Base-by-base conservation (phyloP, 345 rosid genomes). In the Boechera stricta region DNA sequence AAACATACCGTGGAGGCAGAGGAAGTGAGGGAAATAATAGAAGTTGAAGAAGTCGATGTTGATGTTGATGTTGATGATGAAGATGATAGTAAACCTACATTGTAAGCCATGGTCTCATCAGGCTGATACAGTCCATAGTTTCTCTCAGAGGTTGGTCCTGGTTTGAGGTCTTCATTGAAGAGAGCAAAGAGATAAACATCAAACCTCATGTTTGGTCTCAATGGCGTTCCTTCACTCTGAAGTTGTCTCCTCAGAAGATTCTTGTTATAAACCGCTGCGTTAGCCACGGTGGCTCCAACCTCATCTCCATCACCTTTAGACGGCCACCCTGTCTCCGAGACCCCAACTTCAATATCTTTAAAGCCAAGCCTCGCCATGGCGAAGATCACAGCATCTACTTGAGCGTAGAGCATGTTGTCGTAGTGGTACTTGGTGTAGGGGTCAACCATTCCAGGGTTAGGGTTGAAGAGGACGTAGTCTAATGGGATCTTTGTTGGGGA, bases 321-420 rank as follows among this genome's bases (percentile, higher is more conserved):
- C 0, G 99, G 99, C 99, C 99, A 95, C 0, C 99, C 99, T 0
- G 99, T 95, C 71, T 95, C 99, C 1, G 98, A 85, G 36, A 95
- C 94, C 31, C 86, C 76, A 10, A 92, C 96, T 69, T 91, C 99
- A 38, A 95, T 85, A 10, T 86, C 87, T 6, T 36, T 65, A 52
- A 76, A 91, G 3, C 98, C 99, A 81, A 95, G 68, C 48, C 81
- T 85, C 1, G 82, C 85, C 74, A 90, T 90, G 45, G 99, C 99
- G 44, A 86, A 89, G 15, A 84, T 65, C 13, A 85, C 87, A 0
- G 99, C 99, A 44, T 95, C 99, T 12, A 87, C 98, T 79, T 91
- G 97, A 9, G 99, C 99, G 56, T 95, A 95, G 7, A 95, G 65
- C 98, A 95, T 95, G 76, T 92, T 95, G 82, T 95, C 99, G 32